Percentiles rank a stretch among this genome's conserved stretches.
phyloP scores from a whole-genome alignment of 2,329 filamentous ascomycete genomes.

The Aspergillus carbonarius region DNA sequence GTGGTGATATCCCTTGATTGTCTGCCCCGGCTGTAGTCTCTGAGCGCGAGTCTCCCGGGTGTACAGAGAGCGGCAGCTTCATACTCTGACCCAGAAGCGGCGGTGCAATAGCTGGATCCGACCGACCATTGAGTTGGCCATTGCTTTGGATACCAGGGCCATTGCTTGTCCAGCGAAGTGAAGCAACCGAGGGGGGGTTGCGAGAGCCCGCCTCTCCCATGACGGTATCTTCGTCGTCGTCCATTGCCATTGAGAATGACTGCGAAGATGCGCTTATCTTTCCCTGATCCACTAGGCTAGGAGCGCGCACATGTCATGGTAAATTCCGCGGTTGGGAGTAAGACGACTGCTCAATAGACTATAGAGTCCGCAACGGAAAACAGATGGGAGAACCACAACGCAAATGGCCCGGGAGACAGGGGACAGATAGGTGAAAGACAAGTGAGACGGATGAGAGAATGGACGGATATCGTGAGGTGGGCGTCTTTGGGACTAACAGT shows the following conservation, averaged over 20 bases:
- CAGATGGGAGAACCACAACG: neutral
- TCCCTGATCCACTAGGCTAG: slow-evolving; percentile 4
- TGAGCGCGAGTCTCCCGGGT: slow-evolving; percentile 7
- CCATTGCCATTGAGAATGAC: slow-evolving; percentile 23
- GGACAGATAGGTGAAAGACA: neutral
- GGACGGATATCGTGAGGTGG: neutral
- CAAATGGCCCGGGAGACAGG: neutral
- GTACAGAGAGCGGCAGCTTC: slow-evolving; percentile 20
- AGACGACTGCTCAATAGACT: neutral
- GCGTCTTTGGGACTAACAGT: neutral
- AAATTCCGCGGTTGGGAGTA: slow-evolving; percentile 2
- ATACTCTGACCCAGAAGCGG: slow-evolving; percentile 22
- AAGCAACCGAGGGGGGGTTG: slow-evolving; percentile 17
- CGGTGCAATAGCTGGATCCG: slow-evolving; percentile 25
- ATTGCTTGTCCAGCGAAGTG: slow-evolving; percentile 14
- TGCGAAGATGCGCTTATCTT: slow-evolving; percentile 10
- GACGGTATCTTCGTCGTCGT: slow-evolving; percentile 41
- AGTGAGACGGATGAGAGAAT: neutral
- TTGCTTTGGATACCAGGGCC: slow-evolving; percentile 17
- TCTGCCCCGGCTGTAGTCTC: slow-evolving; percentile 7
- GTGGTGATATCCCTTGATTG: slow-evolving; percentile 15
- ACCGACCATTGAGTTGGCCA: slow-evolving; percentile 19
- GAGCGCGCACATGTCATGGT: slow-evolving; percentile 19
- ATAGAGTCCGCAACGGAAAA: neutral
- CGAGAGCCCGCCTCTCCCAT: slow-evolving; percentile 35